Conservation (phyloP, 2,329 filamentous ascomycete species). For the Rhexocercosporidium sp. region DNA sequence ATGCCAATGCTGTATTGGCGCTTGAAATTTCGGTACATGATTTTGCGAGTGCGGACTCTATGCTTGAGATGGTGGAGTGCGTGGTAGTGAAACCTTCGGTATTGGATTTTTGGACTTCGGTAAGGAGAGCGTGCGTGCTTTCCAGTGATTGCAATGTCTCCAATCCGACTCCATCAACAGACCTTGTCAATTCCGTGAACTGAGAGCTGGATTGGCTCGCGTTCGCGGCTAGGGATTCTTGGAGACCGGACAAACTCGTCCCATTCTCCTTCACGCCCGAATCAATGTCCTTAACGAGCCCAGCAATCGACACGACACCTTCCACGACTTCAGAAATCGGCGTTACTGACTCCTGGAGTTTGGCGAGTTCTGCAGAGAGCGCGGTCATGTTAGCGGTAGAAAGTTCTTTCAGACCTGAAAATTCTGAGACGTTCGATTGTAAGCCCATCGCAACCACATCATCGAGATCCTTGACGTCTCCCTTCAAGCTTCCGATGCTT, state of each 20-base stretch:
- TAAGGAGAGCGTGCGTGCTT: not conserved
- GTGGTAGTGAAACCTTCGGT: not conserved
- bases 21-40: not conserved
- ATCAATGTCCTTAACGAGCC: not conserved
- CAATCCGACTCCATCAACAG: too few species aligned
- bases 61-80: not conserved
- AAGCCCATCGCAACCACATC: not conserved
- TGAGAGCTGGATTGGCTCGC: not conserved
- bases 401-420: not conserved
- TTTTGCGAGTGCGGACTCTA: not conserved
- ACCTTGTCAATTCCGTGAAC: not conserved
- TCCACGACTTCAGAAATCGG: conserved; percentile 8
- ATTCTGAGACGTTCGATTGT: not conserved
- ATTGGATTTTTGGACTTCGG: not conserved
- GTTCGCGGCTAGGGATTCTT: not conserved
- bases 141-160: too few species aligned
- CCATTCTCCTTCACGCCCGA: not conserved
- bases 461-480: not conserved
- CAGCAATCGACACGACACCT: not conserved
- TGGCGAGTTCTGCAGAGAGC: not conserved
- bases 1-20: not conserved
- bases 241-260: not conserved
- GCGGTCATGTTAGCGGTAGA: not conserved
- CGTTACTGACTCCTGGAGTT: not conserved
- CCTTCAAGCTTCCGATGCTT: conserved; percentile 2